Evolutionary conservation across 495 filamentous ascomycete genomes (phyloP).

Genomic region (Corynascus novoguineensis): DNA sequence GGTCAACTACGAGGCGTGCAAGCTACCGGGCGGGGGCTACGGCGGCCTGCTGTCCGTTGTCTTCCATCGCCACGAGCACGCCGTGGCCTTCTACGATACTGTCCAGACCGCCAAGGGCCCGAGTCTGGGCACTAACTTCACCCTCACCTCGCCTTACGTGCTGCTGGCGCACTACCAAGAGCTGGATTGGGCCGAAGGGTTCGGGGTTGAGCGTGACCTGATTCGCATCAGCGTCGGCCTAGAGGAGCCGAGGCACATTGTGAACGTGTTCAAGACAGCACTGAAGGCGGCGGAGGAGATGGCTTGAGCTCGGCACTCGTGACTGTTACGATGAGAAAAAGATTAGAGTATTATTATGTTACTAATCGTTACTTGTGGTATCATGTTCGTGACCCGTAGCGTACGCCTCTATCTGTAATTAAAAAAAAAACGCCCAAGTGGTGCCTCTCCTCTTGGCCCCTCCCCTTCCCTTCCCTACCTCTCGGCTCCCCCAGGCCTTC

Average conservation of each 20-base stretch:
- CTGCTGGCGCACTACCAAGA: conserved; percentile 88
- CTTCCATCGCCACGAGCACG: conserved; percentile 63
- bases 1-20: conserved; percentile 69
- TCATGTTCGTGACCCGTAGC: conserved; percentile 4
- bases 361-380: background rate
- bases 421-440: no score
- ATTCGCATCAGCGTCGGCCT: conserved; percentile 86
- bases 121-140: conserved; percentile 95
- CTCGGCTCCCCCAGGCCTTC: background rate
- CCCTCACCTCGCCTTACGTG: conserved; percentile 81
- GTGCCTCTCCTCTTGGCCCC: no score
- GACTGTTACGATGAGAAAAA: background rate
- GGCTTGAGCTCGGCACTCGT: background rate
- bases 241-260: conserved; percentile 66
- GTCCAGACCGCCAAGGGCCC: conserved; percentile 89
- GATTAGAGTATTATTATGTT: conserved; percentile 11
- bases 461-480: background rate
- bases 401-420: no score
- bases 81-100: conserved; percentile 76
- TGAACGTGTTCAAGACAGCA: conserved; percentile 43
- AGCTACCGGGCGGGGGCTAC: conserved; percentile 73
- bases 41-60: conserved; percentile 83
- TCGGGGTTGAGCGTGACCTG: conserved; percentile 69
- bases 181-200: conserved; percentile 80
- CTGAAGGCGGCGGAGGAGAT: conserved; percentile 41